These are phyloP conservation scores for Rhododendron griersonianum DNA, from an alignment of 148 eudicot genomes.

Conservation along the genomic window DNA sequence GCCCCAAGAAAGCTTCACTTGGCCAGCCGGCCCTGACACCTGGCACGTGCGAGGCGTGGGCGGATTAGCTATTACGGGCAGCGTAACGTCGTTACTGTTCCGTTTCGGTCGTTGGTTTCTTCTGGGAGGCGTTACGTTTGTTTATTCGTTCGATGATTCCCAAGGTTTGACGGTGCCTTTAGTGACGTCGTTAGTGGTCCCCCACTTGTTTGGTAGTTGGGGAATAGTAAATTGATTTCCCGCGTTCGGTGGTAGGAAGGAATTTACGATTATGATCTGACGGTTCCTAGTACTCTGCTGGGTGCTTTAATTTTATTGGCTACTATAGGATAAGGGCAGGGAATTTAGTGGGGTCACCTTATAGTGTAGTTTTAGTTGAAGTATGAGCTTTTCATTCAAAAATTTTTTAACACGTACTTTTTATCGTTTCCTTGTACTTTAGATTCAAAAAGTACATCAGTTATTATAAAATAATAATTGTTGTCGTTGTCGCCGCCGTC, in stretches of 20 bases:
- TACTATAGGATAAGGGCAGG: neutral
- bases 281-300: neutral
- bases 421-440: neutral
- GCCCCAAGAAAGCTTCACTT: neutral
- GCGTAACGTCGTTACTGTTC: neutral
- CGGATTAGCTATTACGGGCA: neutral
- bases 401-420: accelerated
- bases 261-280: neutral
- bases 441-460: neutral
- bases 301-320: neutral
- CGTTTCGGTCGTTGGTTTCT: neutral
- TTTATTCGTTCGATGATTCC: neutral
- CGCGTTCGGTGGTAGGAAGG: neutral
- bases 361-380: too few species aligned
- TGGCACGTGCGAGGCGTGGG: neutral
- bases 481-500: neutral
- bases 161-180: neutral
- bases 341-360: neutral
- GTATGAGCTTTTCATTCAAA: neutral
- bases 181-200: neutral
- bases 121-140: neutral
- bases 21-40: neutral
- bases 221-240: neutral
- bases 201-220: neutral
- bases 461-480: neutral